phyloP scores from a whole-genome alignment of 495 filamentous ascomycete genomes.

The Hypoxylon fuscum region DNA sequence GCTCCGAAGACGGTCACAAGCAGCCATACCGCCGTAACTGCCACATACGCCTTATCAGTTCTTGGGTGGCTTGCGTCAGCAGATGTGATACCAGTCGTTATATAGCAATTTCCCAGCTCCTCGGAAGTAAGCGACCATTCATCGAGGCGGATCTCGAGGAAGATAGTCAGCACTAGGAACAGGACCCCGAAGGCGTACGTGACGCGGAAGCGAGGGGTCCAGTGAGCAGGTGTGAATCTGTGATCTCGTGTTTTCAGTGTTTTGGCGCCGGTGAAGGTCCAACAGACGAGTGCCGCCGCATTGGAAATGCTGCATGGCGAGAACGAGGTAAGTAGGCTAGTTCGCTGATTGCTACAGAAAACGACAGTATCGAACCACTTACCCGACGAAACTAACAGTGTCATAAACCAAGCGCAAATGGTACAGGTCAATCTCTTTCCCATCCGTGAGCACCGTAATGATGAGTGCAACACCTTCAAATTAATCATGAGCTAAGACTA shows the following conservation, averaged over 20 bases:
- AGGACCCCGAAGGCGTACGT: constrained; percentile 42
- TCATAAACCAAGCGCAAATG: constrained; percentile 50
- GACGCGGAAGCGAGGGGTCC: constrained; percentile 41
- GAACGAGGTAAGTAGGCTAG: constrained; percentile 2
- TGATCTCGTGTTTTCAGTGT: constrained; percentile 22
- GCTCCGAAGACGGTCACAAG: constrained; percentile 42
- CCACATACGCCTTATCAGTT: constrained; percentile 45
- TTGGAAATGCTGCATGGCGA: constrained; percentile 41
- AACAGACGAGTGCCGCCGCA: constrained; percentile 49
- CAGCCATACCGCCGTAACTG: constrained; percentile 44
- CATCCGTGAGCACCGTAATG: constrained; percentile 40
- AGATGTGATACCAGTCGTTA: constrained; percentile 36
- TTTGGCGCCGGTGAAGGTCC: constrained; percentile 39
- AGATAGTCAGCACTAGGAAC: constrained; percentile 46
- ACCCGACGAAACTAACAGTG: constrained; percentile 50
- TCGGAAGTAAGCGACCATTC: constrained; percentile 40
- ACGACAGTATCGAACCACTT: background rate
- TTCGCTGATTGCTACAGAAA: background rate
- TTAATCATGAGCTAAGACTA: constrained; percentile 4
- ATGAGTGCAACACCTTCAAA: constrained; percentile 38
- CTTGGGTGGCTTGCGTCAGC: constrained; percentile 36
- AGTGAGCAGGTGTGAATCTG: constrained; percentile 18
- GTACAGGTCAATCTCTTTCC: constrained; percentile 43
- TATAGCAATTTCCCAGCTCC: constrained; percentile 43
- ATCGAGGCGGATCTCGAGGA: constrained; percentile 44